Base-by-base conservation (phyloP, 1,139 yeast genomes). In the Zygosaccharomyces pseudobailii region DNA sequence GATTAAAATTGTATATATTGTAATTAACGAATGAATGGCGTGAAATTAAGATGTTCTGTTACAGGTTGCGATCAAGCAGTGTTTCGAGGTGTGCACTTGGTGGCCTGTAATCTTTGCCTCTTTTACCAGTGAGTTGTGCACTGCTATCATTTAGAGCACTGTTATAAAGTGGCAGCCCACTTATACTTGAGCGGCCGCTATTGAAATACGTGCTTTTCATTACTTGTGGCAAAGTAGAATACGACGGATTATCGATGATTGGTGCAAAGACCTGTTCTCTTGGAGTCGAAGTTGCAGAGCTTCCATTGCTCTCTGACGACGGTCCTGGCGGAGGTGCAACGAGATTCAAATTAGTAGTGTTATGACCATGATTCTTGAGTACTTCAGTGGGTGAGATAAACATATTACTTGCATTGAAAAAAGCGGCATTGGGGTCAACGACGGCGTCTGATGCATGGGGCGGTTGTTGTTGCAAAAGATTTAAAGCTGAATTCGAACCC, bases 331-430 rank as follows among this genome's bases (percentile, higher is more conserved):
- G 10, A 9, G 41, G 41, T 17, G 21, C 34, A 21, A 21, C 22
- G 17, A 28, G 13, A 31, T 32, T 33, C n/a, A 46, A 10, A 30
- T 37, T 35, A 22, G 40, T 31, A 23, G 28, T 36, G 35, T 48
- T 49, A 4, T 52, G 36, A 13, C 36, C 47, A n/a, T 46, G 48
- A 30, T 36, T 46, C 30, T 44, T 48, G 19, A 67, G 43, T 43
- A 67, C 47, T 44, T 63, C 70, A 5, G 71, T 67, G 10, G 72
- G 72, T 0, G 71, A 68, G n/a, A 68, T 61, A 48, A 68, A 68
- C 58, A 68, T 47, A 0, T 70, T 67, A 17, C 53, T 51, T 49
- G 69, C 58, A 20, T 50, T 43, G 27, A 45, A 46, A 9, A 37
- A 28, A 10, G 43, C 25, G 25, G 35, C 37, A 22, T 42, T 35